Evolutionary conservation across 805 yeast species (phyloP).

Genomic region (Kluyveromyces starmeri): DNA sequence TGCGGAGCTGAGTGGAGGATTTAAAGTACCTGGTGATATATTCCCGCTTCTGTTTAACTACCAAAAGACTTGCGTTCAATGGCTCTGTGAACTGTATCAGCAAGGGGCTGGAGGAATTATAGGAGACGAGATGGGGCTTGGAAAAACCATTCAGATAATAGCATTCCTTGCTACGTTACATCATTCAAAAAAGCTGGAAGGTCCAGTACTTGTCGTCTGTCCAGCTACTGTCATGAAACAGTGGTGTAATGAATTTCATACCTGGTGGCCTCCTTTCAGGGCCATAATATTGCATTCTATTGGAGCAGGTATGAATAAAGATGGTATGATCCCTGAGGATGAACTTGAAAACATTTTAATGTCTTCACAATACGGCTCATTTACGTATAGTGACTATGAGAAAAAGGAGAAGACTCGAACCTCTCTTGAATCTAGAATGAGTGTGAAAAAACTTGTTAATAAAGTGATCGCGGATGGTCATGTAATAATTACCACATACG

Average conservation of each 20-base stretch:
- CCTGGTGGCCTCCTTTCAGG: conserved; percentile 97
- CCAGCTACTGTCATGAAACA: conserved; percentile 95
- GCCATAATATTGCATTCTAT: conserved; percentile 83
- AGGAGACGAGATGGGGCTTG: conserved; percentile 98
- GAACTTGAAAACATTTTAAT: conserved; percentile 43
- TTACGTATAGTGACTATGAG: conserved; percentile 34
- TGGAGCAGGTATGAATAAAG: conserved; percentile 69
- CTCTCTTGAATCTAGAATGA: conserved; percentile 23
- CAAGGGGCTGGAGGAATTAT: conserved; percentile 92
- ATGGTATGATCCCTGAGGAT: conserved; percentile 33
- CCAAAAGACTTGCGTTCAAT: conserved; percentile 93
- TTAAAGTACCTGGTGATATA: conserved; percentile 82
- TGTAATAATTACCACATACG: conserved; percentile 84
- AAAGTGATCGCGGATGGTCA: conserved; percentile 63
- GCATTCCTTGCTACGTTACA: conserved; percentile 88
- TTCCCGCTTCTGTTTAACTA: conserved; percentile 82
- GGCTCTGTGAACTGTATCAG: conserved; percentile 90
- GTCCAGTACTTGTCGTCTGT: conserved; percentile 81
- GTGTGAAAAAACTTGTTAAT: conserved; percentile 31
- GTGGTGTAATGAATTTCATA: conserved; percentile 94
- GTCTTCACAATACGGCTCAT: conserved; percentile 31
- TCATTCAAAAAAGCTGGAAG: conserved; percentile 62
- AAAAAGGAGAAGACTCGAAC: conserved; percentile 22
- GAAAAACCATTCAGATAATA: conserved; percentile 89
- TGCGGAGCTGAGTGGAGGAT: conserved; percentile 61